phyloP scores from a whole-genome alignment of 306 rosid species.

The Vachellia collinsii region DNA sequence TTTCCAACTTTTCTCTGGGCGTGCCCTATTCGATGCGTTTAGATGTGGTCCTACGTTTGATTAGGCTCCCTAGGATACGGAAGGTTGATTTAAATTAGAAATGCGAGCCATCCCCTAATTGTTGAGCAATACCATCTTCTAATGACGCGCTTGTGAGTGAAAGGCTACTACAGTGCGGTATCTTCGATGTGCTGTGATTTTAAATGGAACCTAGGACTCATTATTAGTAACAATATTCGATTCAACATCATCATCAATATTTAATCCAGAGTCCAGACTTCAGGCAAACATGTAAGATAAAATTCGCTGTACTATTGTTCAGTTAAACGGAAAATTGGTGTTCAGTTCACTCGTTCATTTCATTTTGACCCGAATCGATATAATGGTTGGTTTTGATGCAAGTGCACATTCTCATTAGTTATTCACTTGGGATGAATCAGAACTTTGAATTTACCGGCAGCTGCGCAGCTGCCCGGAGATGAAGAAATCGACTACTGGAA shows the following conservation, averaged over 20 bases:
- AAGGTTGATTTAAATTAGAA: neutral
- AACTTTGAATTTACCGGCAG: neutral
- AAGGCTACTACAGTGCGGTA: neutral
- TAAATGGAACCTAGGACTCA: neutral
- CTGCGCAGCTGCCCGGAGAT: neutral
- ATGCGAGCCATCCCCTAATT: neutral
- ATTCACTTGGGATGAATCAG: too few species aligned
- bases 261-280: neutral
- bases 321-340: neutral
- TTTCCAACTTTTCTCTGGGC: neutral
- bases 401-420: neutral
- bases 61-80: too few species aligned
- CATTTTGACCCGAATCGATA: neutral
- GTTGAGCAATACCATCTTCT: neutral
- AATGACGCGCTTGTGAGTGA: neutral
- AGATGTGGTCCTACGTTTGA: neutral
- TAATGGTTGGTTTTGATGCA: neutral
- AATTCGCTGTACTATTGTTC: neutral
- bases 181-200: neutral
- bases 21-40: neutral
- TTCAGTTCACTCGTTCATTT: too few species aligned
- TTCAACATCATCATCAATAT: neutral
- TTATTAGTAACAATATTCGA: neutral
- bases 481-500: neutral
- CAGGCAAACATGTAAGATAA: neutral